phyloP scores from a whole-genome alignment of 2,329 filamentous ascomycete genomes.

The Fusarium humuli region DNA sequence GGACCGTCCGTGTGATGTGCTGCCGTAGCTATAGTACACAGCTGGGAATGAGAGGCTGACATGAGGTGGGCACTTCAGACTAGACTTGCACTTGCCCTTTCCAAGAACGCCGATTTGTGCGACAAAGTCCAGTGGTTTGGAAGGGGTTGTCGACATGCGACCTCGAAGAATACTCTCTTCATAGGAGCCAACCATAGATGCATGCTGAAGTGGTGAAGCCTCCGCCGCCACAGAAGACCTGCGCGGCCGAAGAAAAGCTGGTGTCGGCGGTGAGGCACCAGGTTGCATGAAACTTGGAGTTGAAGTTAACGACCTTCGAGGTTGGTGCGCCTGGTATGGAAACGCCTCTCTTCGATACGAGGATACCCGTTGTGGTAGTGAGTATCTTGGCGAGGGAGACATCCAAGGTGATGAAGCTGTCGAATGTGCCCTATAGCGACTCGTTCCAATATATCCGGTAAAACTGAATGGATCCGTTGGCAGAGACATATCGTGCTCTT shows the following conservation, averaged over 20 bases:
- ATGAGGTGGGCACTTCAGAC: slow-evolving; percentile 86
- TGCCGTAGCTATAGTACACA: slow-evolving; percentile 93
- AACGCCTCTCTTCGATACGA: slow-evolving; percentile 69
- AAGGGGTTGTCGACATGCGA: slow-evolving; percentile 96
- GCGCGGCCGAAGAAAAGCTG: slow-evolving; percentile 65
- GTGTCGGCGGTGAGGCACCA: slow-evolving; percentile 62
- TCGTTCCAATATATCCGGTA: slow-evolving; percentile 55
- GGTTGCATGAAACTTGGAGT: slow-evolving; percentile 57
- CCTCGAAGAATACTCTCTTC: slow-evolving; percentile 96
- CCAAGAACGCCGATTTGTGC: slow-evolving; percentile 96
- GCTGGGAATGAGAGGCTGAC: slow-evolving; percentile 92
- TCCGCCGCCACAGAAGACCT: slow-evolving; percentile 80
- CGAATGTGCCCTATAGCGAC: slow-evolving; percentile 80
- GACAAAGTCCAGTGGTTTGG: slow-evolving; percentile 89
- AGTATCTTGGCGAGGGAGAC: slow-evolving; percentile 53
- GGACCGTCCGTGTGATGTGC: slow-evolving; percentile 70
- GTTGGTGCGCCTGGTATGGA: slow-evolving; percentile 82
- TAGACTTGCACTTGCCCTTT: slow-evolving; percentile 87
- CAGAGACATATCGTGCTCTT: slow-evolving; percentile 72
- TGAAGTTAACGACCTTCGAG: slow-evolving; percentile 78
- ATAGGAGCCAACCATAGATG: slow-evolving; percentile 97
- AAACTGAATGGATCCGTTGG: slow-evolving; percentile 64
- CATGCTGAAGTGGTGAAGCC: slow-evolving; percentile 82
- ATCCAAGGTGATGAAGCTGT: slow-evolving; percentile 61
- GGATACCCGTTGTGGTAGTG: slow-evolving; percentile 40